Evolutionary conservation across 179 eudicot species (phyloP), one percentile per base, ranked within the genome.

Genomic region (Pouteria campechiana): DNA sequence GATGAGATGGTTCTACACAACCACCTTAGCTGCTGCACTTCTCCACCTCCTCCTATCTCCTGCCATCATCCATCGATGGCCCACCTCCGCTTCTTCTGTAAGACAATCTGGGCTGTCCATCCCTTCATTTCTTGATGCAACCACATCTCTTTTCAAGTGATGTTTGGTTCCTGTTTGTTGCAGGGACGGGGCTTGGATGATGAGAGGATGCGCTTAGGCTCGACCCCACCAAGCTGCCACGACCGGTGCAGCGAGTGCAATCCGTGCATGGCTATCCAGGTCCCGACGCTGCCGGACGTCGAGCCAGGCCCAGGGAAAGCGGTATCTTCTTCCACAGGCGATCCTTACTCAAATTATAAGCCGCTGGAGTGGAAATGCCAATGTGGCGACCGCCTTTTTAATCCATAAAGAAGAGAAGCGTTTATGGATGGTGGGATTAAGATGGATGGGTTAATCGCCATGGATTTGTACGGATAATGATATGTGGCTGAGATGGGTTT

Each of bases 191-290:
- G n/a, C n/a, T n/a, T n/a, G n/a, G n/a, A n/a, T 41, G 93, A 72
- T 50, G 94, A 68, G 50, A 81, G 86, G 54, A 65, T 84, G 22
- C 81, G 94, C 42, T 29, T 90, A 42, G 95, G 98, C 2, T 90
- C 98, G 33, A 81, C 65, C 25, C 98, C 98, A 25, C 98, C 98
- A n/a, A 90, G 86, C 44, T 90, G 98, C 44, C 76, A 86, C 82
- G 81, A 81, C 78, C 81, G 74, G 64, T 90, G 98, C 81, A 81
- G 86, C 66, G 64, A 69, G 27, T 90, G 98, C 60, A 90, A 90
- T 61, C 98, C 98, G 7, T 90, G 98, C 59, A 54, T 55, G 63
- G 90, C 95, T 21, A 87, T 76, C 11, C 93, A 89, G 45, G 93
- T 74, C 2, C 81, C 97, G 4, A 57, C 83, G 3, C 27, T 52